Evolutionary conservation across 257 asterid genomes (phyloP).

Genomic region (Thymus quinquecostatus): DNA sequence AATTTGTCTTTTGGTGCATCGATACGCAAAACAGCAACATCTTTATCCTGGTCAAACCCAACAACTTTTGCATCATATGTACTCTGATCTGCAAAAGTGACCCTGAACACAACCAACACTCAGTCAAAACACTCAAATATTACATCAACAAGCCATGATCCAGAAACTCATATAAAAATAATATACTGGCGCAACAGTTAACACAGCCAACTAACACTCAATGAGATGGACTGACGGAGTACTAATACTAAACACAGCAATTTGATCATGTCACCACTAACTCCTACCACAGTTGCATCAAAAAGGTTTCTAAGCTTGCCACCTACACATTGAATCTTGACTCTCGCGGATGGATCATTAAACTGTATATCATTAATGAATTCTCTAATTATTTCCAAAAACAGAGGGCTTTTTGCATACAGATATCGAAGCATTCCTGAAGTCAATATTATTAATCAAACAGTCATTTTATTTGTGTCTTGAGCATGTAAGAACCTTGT

Average conservation of each 20-base stretch:
- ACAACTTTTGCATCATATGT: constrained; percentile 86
- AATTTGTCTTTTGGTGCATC: constrained; percentile 79
- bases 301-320: constrained; percentile 10
- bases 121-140: constrained; percentile 17
- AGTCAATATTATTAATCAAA: constrained; percentile 19
- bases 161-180: constrained; percentile 6
- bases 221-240: background rate
- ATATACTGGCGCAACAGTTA: background rate
- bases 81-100: constrained; percentile 83
- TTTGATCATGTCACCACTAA: background rate
- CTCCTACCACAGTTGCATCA: background rate
- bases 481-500: constrained; percentile 14
- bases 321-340: constrained; percentile 8
- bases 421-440: constrained; percentile 1
- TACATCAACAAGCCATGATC: background rate
- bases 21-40: constrained; percentile 85
- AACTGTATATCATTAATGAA: background rate
- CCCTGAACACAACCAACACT: constrained; percentile 57
- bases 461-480: background rate
- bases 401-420: background rate
- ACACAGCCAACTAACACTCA: background rate
- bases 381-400: constrained; percentile 9
- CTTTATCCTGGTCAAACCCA: constrained; percentile 99
- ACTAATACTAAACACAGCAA: background rate
- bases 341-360: background rate